Evolutionary conservation across 257 asterid genomes (phyloP).

Genomic region (Plantago major): DNA sequence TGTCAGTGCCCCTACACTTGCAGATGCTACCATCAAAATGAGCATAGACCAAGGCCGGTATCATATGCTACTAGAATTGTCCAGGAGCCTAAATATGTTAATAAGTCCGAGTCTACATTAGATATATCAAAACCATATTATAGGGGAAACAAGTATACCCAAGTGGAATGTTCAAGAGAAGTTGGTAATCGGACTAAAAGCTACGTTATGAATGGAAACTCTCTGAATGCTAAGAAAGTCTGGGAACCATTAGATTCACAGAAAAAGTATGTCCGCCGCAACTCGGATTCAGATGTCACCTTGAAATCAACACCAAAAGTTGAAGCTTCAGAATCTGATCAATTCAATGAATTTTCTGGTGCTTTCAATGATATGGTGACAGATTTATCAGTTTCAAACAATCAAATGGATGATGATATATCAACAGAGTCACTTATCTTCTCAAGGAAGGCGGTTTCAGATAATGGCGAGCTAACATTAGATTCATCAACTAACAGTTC

Average conservation of each 20-base stretch:
- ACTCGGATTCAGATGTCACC: slow-evolving; percentile 67
- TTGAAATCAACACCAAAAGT: slow-evolving; percentile 44
- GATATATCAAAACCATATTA: slow-evolving; percentile 65
- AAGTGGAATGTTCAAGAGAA: slow-evolving; percentile 45
- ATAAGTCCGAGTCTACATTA: slow-evolving; percentile 37
- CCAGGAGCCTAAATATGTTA: slow-evolving; percentile 43
- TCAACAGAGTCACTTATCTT: slow-evolving; percentile 30
- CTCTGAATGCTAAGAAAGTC: slow-evolving; percentile 59
- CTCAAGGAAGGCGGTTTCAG: slow-evolving; percentile 39
- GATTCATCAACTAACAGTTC: slow-evolving; percentile 48
- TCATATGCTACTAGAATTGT: slow-evolving; percentile 35
- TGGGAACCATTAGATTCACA: slow-evolving; percentile 96
- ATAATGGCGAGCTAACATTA: slow-evolving; percentile 29
- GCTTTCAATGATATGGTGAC: slow-evolving; percentile 42
- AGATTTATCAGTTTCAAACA: slow-evolving; percentile 35
- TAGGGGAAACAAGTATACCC: slow-evolving; percentile 46
- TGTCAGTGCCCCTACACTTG: slow-evolving; percentile 41
- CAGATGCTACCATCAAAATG: slow-evolving; percentile 46
- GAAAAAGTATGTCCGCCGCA: slow-evolving; percentile 62
- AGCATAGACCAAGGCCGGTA: slow-evolving; percentile 56
- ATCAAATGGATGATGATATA: slow-evolving; percentile 28
- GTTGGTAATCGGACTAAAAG: slow-evolving; percentile 52
- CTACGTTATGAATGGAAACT: slow-evolving; percentile 40
- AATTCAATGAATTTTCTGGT: slow-evolving; percentile 41
- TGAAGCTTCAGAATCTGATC: slow-evolving; percentile 52